Base-by-base conservation (phyloP, 164 flowering plant species). In the Hamamelis virginiana region DNA sequence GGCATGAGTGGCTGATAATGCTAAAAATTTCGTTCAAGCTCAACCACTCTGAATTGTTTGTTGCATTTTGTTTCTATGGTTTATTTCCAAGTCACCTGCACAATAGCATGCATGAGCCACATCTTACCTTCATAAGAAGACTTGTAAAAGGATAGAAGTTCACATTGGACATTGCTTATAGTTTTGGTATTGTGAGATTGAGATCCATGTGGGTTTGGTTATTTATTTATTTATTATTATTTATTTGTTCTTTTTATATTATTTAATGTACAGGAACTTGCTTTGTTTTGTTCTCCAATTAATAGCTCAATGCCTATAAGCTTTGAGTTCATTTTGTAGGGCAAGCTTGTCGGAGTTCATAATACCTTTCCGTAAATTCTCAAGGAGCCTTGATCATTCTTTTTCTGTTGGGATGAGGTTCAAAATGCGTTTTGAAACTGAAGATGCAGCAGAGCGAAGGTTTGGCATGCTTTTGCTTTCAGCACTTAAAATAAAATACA, bases 371-470 rank as follows among this genome's bases (percentile, higher is more conserved):
- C 62, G 67, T 51, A 92, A 85, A 69, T 92, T 91, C 77, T 78
- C 79, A 43, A 89, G 80, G 80, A 85, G 92, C 81, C 77, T 82
- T 19, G 73, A 84, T 57, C 78, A 77, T 67, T 66, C 85, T 28
- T 80, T 83, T 55, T 72, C 83, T 16, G 69, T 78, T 70, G 99
- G 99, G 50, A 87, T 81, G 90, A 83, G 97, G 80, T 89, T 95
- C 72, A 95, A 82, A 80, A 85, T 87, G 91, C 86, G 91, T 13
- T 75, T 82, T 76, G 98, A 95, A 83, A 79, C 92, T 53, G 99
- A 95, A 76, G 98, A 95, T 73, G 82, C 96, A 18, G 84, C 91
- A 5, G 98, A 95, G 57, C 66, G 89, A 80, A 95, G 97, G 97
- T 92, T 70, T 63, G 80, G 22, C 15, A 60, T 46, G 19, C 38